phyloP scores from a whole-genome alignment of 2,329 filamentous ascomycete species.

The Fonsecaea multimorphosa region DNA sequence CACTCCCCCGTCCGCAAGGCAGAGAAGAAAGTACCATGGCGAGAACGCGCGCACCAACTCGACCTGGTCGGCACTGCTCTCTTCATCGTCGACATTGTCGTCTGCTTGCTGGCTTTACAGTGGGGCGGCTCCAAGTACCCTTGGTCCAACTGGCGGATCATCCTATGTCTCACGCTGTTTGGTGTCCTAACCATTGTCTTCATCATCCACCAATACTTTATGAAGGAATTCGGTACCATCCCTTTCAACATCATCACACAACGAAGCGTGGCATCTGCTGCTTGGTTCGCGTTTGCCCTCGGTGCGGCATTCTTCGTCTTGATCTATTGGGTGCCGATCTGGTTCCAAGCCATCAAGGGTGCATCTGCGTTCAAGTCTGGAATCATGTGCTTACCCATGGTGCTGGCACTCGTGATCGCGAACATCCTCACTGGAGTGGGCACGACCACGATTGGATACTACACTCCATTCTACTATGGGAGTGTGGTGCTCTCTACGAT shows the following conservation, averaged over 20 bases:
- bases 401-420: slow-evolving; percentile 47
- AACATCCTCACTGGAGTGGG: slow-evolving; percentile 44
- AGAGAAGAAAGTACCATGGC: slow-evolving; percentile 42
- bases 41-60: slow-evolving; percentile 50
- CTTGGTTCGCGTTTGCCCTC: slow-evolving; percentile 47
- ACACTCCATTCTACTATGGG: slow-evolving; percentile 50
- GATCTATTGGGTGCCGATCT: slow-evolving; percentile 53
- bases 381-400: slow-evolving; percentile 51
- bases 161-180: slow-evolving; percentile 58
- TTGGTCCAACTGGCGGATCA: slow-evolving; percentile 54
- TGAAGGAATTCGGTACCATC: slow-evolving; percentile 57
- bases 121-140: slow-evolving; percentile 53
- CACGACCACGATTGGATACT: slow-evolving; percentile 48
- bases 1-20: slow-evolving; percentile 46
- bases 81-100: slow-evolving; percentile 54
- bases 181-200: slow-evolving; percentile 52
- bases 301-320: slow-evolving; percentile 49
- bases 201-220: slow-evolving; percentile 53
- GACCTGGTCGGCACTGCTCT: slow-evolving; percentile 53
- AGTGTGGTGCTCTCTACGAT: slow-evolving; percentile 46
- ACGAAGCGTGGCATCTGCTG: slow-evolving; percentile 47
- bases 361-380: slow-evolving; percentile 53
- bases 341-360: slow-evolving; percentile 56
- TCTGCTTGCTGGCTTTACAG: slow-evolving; percentile 57
- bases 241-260: slow-evolving; percentile 58